Conservation (phyloP, 2,329 filamentous ascomycete genomes). For the Aspergillus arachidicola region DNA sequence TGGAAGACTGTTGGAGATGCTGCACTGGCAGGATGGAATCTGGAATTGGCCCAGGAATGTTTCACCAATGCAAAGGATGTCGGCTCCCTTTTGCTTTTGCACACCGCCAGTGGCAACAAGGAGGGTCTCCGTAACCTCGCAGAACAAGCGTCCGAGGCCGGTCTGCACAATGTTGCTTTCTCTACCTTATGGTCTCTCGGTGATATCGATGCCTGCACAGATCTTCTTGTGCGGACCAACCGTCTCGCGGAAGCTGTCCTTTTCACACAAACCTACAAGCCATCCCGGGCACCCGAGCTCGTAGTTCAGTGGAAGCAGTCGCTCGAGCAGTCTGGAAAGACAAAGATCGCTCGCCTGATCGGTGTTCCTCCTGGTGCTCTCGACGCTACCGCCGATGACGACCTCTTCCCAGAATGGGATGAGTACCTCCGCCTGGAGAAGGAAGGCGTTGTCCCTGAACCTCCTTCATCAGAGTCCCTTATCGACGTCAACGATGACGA, state of each 20-base stretch:
- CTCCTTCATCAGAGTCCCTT: slow-evolving; percentile 41
- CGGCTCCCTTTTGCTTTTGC: slow-evolving; percentile 82
- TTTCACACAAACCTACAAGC: slow-evolving; percentile 95
- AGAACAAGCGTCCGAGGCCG: slow-evolving; percentile 71
- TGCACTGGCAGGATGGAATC: slow-evolving; percentile 82
- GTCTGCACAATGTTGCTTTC: slow-evolving; percentile 91
- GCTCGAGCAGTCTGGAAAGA: slow-evolving; percentile 82
- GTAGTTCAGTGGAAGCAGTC: slow-evolving; percentile 79
- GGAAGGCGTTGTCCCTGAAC: slow-evolving; percentile 59
- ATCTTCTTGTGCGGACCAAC: slow-evolving; percentile 76
- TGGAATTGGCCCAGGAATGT: slow-evolving; percentile 86
- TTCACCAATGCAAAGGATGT: slow-evolving; percentile 89
- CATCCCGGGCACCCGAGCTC: slow-evolving; percentile 68
- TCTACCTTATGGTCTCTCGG: slow-evolving; percentile 84
- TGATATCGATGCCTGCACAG: slow-evolving; percentile 78
- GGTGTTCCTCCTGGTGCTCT: slow-evolving; percentile 76
- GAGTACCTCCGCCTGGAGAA: slow-evolving; percentile 82
- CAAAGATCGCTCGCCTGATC: slow-evolving; percentile 79
- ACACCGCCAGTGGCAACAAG: slow-evolving; percentile 80
- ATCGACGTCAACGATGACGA: slow-evolving; percentile 44
- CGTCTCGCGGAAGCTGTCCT: slow-evolving; percentile 83
- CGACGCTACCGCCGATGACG: slow-evolving; percentile 60
- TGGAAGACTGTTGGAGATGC: slow-evolving; percentile 98
- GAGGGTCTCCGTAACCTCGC: slow-evolving; percentile 74
- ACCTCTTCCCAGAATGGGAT: slow-evolving; percentile 96